Evolutionary conservation across 176 grass and related monocot genomes (phyloP).

Genomic region (Metroxylon sagu): DNA sequence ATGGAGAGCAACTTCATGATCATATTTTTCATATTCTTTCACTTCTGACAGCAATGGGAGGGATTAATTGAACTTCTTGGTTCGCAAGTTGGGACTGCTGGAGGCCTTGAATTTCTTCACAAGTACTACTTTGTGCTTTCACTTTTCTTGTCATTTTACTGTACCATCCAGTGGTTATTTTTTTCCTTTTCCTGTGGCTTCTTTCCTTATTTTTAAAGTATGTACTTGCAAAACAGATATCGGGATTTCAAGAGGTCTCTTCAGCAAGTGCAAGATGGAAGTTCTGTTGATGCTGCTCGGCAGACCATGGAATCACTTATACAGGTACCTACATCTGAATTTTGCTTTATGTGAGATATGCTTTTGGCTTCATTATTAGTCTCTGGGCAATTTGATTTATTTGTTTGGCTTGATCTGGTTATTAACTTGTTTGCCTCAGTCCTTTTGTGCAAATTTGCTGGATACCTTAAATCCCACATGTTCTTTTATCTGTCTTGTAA

Average conservation of each 20-base stretch:
- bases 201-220: constrained; percentile 8
- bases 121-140: constrained; percentile 43
- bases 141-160: background rate
- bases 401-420: no score
- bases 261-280: constrained; percentile 56
- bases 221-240: constrained; percentile 55
- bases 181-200: constrained; percentile 7
- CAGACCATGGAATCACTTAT: constrained; percentile 65
- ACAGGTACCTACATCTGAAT: constrained; percentile 37
- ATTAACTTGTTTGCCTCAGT: no score
- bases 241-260: constrained; percentile 87
- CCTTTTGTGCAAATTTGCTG: no score
- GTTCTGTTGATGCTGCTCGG: constrained; percentile 43
- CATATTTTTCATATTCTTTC: constrained; percentile 15
- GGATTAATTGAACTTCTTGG: constrained; percentile 86
- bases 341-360: background rate
- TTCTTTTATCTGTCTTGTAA: no score
- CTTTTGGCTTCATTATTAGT: background rate
- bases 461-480: no score
- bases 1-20: no score
- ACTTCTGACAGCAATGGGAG: constrained; percentile 76
- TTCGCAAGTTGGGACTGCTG: constrained; percentile 66
- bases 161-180: background rate
- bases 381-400: no score
- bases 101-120: constrained; percentile 93